Evolutionary conservation across 805 yeast species (phyloP).

Genomic region (Saccharomycopsis javanensis): DNA sequence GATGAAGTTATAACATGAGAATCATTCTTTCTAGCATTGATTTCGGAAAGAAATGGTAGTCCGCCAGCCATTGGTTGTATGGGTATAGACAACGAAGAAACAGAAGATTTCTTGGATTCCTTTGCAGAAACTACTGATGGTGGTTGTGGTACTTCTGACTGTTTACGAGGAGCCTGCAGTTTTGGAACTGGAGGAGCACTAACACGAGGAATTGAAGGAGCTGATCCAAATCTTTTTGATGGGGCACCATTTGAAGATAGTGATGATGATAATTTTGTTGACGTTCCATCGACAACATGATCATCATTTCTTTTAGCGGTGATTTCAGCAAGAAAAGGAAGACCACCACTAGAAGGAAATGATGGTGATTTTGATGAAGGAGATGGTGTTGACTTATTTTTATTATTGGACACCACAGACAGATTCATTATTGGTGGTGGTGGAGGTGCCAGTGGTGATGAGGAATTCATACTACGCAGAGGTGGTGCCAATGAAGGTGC

Average conservation of each 20-base stretch:
- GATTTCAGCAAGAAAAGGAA: slow-evolving; percentile 51
- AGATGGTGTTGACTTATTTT: slow-evolving; percentile 25
- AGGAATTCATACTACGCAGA: slow-evolving; percentile 15
- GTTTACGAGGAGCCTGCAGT: slow-evolving; percentile 16
- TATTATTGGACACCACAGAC: too few relatives aligned
- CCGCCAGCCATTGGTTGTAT: slow-evolving; percentile 32
- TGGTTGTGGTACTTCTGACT: too few relatives aligned
- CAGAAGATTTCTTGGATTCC: slow-evolving; percentile 6
- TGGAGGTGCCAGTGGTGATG: slow-evolving; percentile 15
- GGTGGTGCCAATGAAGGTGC: slow-evolving; percentile 14
- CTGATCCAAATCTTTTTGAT: slow-evolving; percentile 12
- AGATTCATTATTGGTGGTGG: neutral
- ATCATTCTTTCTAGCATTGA: slow-evolving; percentile 45
- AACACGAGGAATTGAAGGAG: slow-evolving; percentile 9
- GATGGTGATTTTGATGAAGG: slow-evolving; percentile 2
- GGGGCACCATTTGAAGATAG: slow-evolving; percentile 21
- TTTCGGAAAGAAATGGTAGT: slow-evolving; percentile 49
- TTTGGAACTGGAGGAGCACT: slow-evolving; percentile 17
- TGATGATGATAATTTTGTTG: slow-evolving; percentile 21
- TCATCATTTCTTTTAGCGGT: slow-evolving; percentile 44
- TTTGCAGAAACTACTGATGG: slow-evolving; percentile 23
- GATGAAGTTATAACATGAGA: slow-evolving; percentile 34
- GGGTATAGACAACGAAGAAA: too few relatives aligned
- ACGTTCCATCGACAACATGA: slow-evolving; percentile 35
- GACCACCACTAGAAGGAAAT: slow-evolving; percentile 20